These are phyloP conservation scores for Filobasidium floriforme DNA, from an alignment of 768 basidiomycete species.

Conservation along the genomic window DNA sequence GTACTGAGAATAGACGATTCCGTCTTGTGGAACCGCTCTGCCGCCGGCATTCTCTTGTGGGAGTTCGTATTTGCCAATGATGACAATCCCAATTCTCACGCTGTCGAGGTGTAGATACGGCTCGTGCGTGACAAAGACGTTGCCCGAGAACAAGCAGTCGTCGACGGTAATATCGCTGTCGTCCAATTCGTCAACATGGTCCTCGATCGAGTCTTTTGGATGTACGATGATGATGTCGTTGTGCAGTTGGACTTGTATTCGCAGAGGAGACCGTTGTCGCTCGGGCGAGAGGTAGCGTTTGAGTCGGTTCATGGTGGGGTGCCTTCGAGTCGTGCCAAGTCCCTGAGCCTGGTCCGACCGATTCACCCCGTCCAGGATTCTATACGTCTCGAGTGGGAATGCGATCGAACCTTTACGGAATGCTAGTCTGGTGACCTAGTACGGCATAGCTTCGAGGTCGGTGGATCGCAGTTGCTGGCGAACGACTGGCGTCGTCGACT, in stretches of 20 bases:
- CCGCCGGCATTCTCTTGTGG: neutral
- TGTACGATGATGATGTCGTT: neutral
- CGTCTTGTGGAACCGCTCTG: neutral
- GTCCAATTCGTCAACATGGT: neutral
- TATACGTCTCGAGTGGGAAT: too few relatives aligned
- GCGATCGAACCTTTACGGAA: too few relatives aligned
- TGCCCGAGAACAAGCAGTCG: neutral
- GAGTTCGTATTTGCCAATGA: neutral
- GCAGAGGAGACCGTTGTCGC: neutral
- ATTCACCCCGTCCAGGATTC: too few relatives aligned
- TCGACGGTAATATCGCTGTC: neutral
- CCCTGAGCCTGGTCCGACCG: too few relatives aligned
- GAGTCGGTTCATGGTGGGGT: neutral
- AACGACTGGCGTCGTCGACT: too few relatives aligned
- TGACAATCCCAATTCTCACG: neutral
- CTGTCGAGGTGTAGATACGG: neutral
- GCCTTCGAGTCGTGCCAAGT: too few relatives aligned
- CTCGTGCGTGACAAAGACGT: neutral
- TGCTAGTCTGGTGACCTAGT: too few relatives aligned
- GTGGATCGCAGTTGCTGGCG: too few relatives aligned
- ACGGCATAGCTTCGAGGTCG: too few relatives aligned
- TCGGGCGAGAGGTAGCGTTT: constrained; percentile 2
- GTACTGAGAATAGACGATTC: neutral
- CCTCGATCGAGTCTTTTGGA: neutral
- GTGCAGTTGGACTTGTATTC: neutral